Evolutionary conservation across 495 filamentous ascomycete genomes (phyloP), one percentile per base, ranked within the genome.

Genomic region (Neurospora pannonica): DNA sequence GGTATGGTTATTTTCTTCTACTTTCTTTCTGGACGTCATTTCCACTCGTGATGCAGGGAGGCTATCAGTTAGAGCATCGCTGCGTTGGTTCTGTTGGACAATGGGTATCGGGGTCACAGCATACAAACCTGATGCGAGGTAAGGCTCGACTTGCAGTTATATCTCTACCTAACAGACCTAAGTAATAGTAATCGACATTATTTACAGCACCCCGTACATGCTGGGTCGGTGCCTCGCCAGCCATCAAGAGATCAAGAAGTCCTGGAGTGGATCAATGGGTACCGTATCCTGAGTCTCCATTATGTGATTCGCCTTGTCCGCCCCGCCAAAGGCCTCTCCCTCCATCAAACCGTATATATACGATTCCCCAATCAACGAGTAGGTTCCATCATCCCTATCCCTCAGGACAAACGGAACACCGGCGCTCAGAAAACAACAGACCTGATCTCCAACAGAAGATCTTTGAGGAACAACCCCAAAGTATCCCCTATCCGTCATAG

Each of bases 321-420:
- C 21, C 3, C 28, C 39, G n/a, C 17, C 72, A 70, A 73, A 39
- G 0, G 48, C 72, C 34, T 73, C 72, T 15, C 37, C 72, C 3
- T 69, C 72, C 72, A 73, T 73, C 46, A 73, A 17, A 5, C 48
- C 72, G 28, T 69, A 73, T n/a, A 73, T 38, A 38, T 69, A 69
- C 28, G 37, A 70, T 42, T 73, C 21, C 72, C 72, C 37, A 19
- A 42, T 28, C 11, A 42, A 7, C n/a, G 11, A 9, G 24, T 36
- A 70, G 17, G 24, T 39, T 21, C 46, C 46, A 21, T 70, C n/a
- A 13, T 38, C 48, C 19, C 19, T 17, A 8, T 37, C 4, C 46
- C 72, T 73, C 71, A 67, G 10, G n/a, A 73, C 37, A 39, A 73
- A 73, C 5, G 48, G 72, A 13, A 38, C 34, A 24, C 19, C 17